phyloP scores from a whole-genome alignment of 2,329 filamentous ascomycete species.

The Verticillium klebahnii region DNA sequence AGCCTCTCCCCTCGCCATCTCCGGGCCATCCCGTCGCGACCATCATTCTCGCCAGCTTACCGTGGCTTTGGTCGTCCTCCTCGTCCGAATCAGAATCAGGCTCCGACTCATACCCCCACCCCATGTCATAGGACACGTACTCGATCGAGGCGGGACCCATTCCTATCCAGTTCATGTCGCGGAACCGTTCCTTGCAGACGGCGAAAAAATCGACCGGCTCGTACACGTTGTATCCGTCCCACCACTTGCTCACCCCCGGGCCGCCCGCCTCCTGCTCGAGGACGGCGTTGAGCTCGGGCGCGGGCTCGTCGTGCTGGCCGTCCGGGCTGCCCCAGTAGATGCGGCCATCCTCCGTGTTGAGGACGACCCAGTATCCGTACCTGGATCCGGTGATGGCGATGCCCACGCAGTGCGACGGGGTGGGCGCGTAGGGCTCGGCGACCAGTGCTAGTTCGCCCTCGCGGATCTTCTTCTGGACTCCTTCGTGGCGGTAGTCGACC shows the following conservation, averaged over 20 bases:
- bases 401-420: conserved; percentile 2
- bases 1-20: conserved; percentile 3
- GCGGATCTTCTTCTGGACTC: neutral
- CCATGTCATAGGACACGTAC: conserved; percentile 3
- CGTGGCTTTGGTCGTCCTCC: conserved; percentile 1
- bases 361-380: conserved; percentile 6
- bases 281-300: neutral
- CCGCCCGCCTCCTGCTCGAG: neutral
- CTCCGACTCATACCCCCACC: conserved; percentile 5
- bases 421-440: neutral
- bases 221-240: conserved; percentile 3
- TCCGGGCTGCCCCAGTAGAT: conserved; percentile 8
- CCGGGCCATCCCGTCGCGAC: conserved; percentile 4
- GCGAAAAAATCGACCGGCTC: conserved; percentile 4
- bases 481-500: neutral
- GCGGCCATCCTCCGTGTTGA: conserved; percentile 7
- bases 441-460: neutral
- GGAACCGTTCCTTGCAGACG: conserved; percentile 3
- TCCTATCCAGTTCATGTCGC: conserved; percentile 3
- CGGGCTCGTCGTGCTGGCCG: conserved; percentile 4
- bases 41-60: conserved; percentile 1
- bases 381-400: conserved; percentile 3
- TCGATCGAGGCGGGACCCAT: neutral
- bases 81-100: conserved; percentile 3
- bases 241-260: neutral